These are phyloP conservation scores for Colletotrichum siamense DNA, from an alignment of 2,329 filamentous ascomycete species.

Conservation along the genomic window DNA sequence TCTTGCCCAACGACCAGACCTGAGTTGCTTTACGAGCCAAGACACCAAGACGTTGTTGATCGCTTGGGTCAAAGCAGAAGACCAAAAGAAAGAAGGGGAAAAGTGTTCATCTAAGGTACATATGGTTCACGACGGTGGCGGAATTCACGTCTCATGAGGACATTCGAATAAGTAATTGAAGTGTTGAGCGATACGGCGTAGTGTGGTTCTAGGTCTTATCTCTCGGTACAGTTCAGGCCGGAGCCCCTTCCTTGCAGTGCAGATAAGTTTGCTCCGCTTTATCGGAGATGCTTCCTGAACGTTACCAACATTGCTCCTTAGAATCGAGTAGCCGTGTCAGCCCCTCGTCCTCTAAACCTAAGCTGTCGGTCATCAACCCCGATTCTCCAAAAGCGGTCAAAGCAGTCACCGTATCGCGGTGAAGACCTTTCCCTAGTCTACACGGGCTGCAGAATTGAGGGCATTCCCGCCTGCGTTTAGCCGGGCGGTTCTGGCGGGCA, in stretches of 20 bases:
- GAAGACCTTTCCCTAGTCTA: accelerated
- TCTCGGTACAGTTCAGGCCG: background rate
- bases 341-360: background rate
- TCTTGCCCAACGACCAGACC: background rate
- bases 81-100: background rate
- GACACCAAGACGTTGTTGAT: background rate
- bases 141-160: background rate
- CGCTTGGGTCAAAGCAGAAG: background rate
- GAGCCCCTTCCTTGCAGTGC: background rate
- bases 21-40: background rate
- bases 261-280: background rate
- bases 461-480: background rate
- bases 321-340: background rate
- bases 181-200: background rate
- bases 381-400: background rate
- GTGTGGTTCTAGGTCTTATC: background rate
- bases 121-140: background rate
- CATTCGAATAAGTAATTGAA: background rate
- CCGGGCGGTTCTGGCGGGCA: background rate
- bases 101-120: background rate
- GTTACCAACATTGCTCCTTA: background rate
- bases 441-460: background rate
- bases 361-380: background rate
- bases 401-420: background rate
- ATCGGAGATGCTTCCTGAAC: background rate